These are phyloP conservation scores for Cryptococcus sp. DNA, from an alignment of 1,284 basidiomycete species.

Conservation along the genomic window DNA sequence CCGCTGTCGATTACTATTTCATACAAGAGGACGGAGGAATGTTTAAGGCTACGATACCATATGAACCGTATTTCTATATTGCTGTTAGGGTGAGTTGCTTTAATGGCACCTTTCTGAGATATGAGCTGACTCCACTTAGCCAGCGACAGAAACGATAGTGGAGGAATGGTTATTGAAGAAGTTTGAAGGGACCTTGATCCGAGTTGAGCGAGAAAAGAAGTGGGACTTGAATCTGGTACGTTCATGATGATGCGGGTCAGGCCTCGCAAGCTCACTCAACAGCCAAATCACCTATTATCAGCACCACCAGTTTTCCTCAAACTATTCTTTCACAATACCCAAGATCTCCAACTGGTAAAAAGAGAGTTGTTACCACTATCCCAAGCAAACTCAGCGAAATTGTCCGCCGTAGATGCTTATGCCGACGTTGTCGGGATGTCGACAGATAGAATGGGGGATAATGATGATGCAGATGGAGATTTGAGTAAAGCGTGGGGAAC, in stretches of 20 bases:
- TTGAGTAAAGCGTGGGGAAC: conserved; percentile 60
- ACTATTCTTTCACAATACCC: conserved; percentile 86
- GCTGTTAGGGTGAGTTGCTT: conserved; percentile 66
- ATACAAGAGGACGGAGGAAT: conserved; percentile 93
- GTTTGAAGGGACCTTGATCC: conserved; percentile 79
- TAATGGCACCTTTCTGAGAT: neutral
- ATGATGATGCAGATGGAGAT: conserved; percentile 51
- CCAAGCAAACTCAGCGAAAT: conserved; percentile 83
- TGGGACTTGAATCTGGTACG: conserved; percentile 80
- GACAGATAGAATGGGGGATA: conserved; percentile 44
- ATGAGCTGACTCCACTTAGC: conserved; percentile 49
- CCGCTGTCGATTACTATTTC: conserved; percentile 95
- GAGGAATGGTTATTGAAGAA: conserved; percentile 96
- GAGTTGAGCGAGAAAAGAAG: conserved; percentile 75
- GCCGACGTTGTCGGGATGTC: conserved; percentile 91
- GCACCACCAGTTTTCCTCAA: conserved; percentile 82
- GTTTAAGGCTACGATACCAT: conserved; percentile 91
- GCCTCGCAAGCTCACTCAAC: neutral
- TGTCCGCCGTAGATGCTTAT: conserved; percentile 94
- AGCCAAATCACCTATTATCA: conserved; percentile 92
- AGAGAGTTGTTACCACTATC: conserved; percentile 87
- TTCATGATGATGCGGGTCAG: neutral
- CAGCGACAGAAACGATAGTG: conserved; percentile 79
- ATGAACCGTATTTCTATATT: conserved; percentile 93
- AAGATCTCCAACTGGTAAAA: conserved; percentile 81